Conservation (phyloP, 108 stramenopile species). For the Cyclotella baltica region DNA sequence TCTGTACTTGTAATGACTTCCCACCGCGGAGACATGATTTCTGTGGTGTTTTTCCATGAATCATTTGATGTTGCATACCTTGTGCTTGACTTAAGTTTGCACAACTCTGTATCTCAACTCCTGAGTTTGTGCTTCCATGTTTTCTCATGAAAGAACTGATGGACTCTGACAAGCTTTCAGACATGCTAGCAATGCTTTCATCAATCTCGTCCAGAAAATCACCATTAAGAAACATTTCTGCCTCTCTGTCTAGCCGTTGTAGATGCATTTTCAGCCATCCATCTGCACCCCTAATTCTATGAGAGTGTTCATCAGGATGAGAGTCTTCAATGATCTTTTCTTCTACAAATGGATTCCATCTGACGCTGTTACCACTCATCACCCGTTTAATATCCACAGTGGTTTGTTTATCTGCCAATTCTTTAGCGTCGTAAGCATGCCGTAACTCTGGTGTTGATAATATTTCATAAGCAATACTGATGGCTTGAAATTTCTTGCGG, state of each 20-base stretch:
- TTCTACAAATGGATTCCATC: conserved; percentile 40
- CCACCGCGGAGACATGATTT: not conserved
- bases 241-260: conserved; percentile 15
- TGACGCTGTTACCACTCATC: conserved; percentile 21
- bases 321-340: conserved; percentile 36
- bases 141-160: conserved; percentile 19
- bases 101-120: not conserved
- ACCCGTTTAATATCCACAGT: not conserved
- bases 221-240: conserved; percentile 27
- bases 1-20: not conserved
- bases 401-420: not conserved
- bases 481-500: conserved; percentile 38
- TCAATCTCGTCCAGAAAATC: conserved; percentile 26
- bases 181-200: conserved; percentile 25
- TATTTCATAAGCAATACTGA: conserved; percentile 45
- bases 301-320: conserved; percentile 26
- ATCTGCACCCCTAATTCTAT: conserved; percentile 1
- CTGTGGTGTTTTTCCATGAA: not conserved
- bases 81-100: not conserved
- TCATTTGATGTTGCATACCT: not conserved
- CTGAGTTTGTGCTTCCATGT: not conserved
- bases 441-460: conserved; percentile 30
- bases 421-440: conserved; percentile 24
- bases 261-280: conserved; percentile 29
- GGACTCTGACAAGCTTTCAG: conserved; percentile 18